Base-by-base conservation (phyloP, 495 filamentous ascomycete species). In the Copromyces sp. region DNA sequence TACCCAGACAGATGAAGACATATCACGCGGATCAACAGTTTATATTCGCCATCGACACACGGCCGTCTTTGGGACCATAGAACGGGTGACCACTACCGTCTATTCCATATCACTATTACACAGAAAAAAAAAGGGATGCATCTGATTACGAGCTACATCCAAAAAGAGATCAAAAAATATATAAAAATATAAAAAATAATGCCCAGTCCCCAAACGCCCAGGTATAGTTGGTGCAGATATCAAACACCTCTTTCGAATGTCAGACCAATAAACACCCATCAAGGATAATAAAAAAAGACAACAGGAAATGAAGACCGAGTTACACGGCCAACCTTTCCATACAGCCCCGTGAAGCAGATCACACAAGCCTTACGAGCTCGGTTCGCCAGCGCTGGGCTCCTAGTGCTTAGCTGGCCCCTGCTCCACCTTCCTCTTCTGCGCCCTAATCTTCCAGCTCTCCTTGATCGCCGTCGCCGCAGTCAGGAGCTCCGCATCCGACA, bases 401-500 rank as follows among this genome's bases (percentile, higher is more conserved):
- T 37, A 37, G 20, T 71, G 70, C 42, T 70, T 24, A 40, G 71
- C 74, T 69, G 47, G 39, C 42, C 69, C 72, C 40, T 74, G 78
- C 59, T 74, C 68, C 71, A 78, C 77, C 44, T 79, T 75, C 53
- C 83, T 73, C 68, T 74, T 69, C 71, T 80, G 78, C 53, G 79
- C 75, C 40, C 83, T 73, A 37, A 79, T 71, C 81, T 95, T 95
- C 92, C 91, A 95, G 39, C 88, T 88, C 61, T 89, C 86, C 74
- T 89, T 88, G 72, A 96, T 93, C 38, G 75, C 82, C 68, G 87
- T 89, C n/a, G 89, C 89, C 1, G 86, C 84, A 9, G 80, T 83
- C 44, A 92, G 71, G 39, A 88, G 75, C 38, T 88, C 86, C 35
- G 83, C 47, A 75, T 68, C 91, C 80, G 80, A 92, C 79, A 69